phyloP scores from a whole-genome alignment of 1,284 basidiomycete genomes.

The Stygiomarasmius scandens region DNA sequence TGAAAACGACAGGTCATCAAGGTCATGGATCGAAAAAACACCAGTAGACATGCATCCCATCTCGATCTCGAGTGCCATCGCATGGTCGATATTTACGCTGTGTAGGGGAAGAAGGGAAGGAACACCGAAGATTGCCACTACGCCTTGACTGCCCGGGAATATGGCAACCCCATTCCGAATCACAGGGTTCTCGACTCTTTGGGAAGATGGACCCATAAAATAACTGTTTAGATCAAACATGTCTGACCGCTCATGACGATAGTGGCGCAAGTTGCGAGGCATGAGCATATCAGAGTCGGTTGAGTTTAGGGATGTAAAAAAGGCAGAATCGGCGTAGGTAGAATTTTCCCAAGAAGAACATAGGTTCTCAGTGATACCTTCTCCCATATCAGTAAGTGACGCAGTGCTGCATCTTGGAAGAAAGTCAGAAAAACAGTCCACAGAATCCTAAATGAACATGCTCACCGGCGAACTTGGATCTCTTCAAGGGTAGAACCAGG shows the following conservation, averaged over 20 bases:
- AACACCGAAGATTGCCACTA: constrained; percentile 20
- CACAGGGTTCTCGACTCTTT: constrained; percentile 7
- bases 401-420: not conserved
- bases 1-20: not conserved
- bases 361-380: too few species aligned
- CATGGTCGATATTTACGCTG: constrained; percentile 17
- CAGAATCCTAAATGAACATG: not conserved
- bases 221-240: constrained; percentile 20
- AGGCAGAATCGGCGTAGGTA: constrained; percentile 19
- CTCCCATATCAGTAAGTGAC: too few species aligned
- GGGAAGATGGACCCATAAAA: constrained; percentile 12
- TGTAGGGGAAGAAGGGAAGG: constrained; percentile 15
- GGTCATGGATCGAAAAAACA: constrained; percentile 1
- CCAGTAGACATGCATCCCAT: constrained; percentile 21
- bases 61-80: constrained; percentile 21
- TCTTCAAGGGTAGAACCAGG: constrained; percentile 16
- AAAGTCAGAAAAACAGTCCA: too few species aligned
- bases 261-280: constrained; percentile 12
- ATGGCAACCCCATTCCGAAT: constrained; percentile 19
- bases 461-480: constrained; percentile 16
- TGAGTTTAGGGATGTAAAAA: constrained; percentile 19
- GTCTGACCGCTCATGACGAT: not conserved
- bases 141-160: constrained; percentile 18
- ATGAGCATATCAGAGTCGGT: constrained; percentile 24
- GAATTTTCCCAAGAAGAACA: constrained; percentile 24